phyloP scores from a whole-genome alignment of 2,329 filamentous ascomycete genomes.

The Claviceps sp. region DNA sequence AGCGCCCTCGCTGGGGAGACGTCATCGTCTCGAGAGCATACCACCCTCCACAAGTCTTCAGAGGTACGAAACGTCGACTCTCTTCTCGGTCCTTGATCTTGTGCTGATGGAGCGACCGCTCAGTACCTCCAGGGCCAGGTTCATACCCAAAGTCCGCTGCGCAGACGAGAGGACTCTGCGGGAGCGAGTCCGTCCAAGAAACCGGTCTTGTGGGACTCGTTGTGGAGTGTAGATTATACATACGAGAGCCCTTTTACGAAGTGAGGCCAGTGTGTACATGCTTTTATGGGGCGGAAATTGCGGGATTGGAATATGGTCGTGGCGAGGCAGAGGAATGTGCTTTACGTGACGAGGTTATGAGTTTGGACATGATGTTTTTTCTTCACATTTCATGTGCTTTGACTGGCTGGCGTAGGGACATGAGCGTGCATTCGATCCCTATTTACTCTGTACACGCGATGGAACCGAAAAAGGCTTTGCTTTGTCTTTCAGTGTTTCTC shows the following conservation, averaged over 20 bases:
- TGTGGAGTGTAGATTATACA: constrained; percentile 48
- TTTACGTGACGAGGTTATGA: too few relatives aligned
- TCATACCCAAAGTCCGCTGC: constrained; percentile 13
- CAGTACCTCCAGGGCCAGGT: constrained; percentile 9
- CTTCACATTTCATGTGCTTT: too few relatives aligned
- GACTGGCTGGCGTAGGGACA: too few relatives aligned
- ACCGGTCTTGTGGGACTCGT: constrained; percentile 46
- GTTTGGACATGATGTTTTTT: too few relatives aligned
- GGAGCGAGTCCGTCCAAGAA: constrained; percentile 29
- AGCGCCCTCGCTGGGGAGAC: constrained; percentile 13
- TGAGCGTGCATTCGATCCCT: too few relatives aligned
- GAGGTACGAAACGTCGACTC: constrained; percentile 44
- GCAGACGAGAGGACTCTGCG: constrained; percentile 26
- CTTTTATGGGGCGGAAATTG: too few relatives aligned
- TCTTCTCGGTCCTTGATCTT: constrained; percentile 32
- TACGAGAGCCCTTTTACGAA: constrained; percentile 30
- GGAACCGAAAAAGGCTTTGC: too few relatives aligned
- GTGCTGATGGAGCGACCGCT: not conserved
- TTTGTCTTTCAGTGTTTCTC: too few relatives aligned
- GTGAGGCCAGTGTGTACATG: constrained; percentile 6
- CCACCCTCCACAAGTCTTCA: constrained; percentile 12
- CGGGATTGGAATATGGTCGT: too few relatives aligned
- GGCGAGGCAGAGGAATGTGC: too few relatives aligned
- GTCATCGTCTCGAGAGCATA: constrained; percentile 9
- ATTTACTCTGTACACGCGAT: too few relatives aligned